Base-by-base conservation (phyloP, 495 filamentous ascomycete genomes). In the Apiosordaria backusii region DNA sequence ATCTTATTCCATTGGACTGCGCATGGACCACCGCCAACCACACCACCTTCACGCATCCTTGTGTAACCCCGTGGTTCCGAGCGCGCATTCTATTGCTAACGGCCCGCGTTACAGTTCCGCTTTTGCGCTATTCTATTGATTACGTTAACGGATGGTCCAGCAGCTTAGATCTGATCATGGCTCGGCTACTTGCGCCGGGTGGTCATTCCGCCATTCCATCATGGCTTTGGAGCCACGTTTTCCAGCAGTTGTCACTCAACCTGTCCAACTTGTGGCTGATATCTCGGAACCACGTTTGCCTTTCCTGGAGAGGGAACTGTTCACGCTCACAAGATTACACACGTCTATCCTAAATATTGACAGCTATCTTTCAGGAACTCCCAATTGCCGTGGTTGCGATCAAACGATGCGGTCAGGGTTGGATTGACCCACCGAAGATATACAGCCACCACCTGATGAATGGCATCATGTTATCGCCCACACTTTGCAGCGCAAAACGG, bases 11-110 rank as follows among this genome's bases (percentile, higher is more conserved):
- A 13, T 45, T 7, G 35, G 35, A 2, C 16, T 45, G 35, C 16
- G 35, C 35, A 45, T 45, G 35, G 35, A 13, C 35, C 35, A 13
- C 35, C 35, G n/a, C 10, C 10, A 45, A 45, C 35, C 35, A 45
- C 35, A 7, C 9, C 35, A 45, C 35, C 35, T 45, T 55, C 10
- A 55, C 22, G 52, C 52, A 23, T 19, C 22, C 22, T 23, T 13
- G 22, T 55, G 52, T 7, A 55, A 55, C 52, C 52, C 52, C 52
- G 52, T 23, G 22, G 52, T 55, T 55, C 52, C 52, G 22, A 55
- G 21, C n/a, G 10, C 52, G n/a, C 52, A 23, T 55, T 23, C n/a
- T 55, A 55, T 55, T 55, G 22, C 19, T 55, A 55, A 23, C 52
- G 52, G 52, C 52, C 52, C 52, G 52, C 52, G 22, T 55, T 23